Percentiles rank a stretch among this genome's conserved stretches.
These are phyloP conservation scores for Phytophthora sansomeana DNA, from an alignment of 352 stramenopile species.

Conservation along the genomic window DNA sequence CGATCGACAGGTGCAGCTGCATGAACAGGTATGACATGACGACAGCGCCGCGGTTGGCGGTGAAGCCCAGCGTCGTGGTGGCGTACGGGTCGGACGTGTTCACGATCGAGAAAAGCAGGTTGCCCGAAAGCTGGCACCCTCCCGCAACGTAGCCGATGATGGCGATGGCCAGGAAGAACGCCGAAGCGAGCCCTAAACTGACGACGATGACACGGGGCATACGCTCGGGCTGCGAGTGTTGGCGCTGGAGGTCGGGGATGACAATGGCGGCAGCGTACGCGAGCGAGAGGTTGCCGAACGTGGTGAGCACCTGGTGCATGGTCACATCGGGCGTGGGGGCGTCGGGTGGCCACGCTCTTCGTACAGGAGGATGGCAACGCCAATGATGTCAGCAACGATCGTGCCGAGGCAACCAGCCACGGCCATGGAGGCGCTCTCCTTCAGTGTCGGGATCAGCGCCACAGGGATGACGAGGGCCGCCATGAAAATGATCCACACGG, in stretches of 20 bases:
- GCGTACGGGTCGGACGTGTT: slow-evolving; percentile 30
- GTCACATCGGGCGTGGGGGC: slow-evolving; percentile 20
- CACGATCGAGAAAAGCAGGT: slow-evolving; percentile 35
- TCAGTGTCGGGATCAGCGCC: slow-evolving; percentile 38
- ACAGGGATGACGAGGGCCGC: slow-evolving; percentile 31
- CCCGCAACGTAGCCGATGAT: slow-evolving; percentile 22
- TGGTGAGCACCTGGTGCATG: slow-evolving; percentile 35
- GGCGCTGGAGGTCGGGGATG: slow-evolving; percentile 34
- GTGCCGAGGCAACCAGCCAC: slow-evolving; percentile 33
- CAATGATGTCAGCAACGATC: slow-evolving; percentile 36
- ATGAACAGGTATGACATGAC: slow-evolving; percentile 42
- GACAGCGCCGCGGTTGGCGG: slow-evolving; percentile 24
- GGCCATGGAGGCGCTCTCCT: slow-evolving; percentile 34
- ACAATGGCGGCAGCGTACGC: slow-evolving; percentile 39
- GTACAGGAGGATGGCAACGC: slow-evolving; percentile 29
- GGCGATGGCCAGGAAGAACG: slow-evolving; percentile 31
- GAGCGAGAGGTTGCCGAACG: too few relatives aligned
- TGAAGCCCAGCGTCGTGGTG: slow-evolving; percentile 25
- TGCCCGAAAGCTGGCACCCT: slow-evolving; percentile 39
- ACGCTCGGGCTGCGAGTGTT: slow-evolving; percentile 37
- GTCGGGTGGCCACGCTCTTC: slow-evolving; percentile 31
- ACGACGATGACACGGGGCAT: slow-evolving; percentile 41
- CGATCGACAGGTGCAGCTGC: slow-evolving; percentile 36
- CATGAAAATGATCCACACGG: slow-evolving; percentile 44
- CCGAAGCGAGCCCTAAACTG: slow-evolving; percentile 24